A percentile compares a stretch with the other conserved stretches of the same genome.
phyloP scores from a whole-genome alignment of 2,329 filamentous ascomycete species.

The Phoma sp. region DNA sequence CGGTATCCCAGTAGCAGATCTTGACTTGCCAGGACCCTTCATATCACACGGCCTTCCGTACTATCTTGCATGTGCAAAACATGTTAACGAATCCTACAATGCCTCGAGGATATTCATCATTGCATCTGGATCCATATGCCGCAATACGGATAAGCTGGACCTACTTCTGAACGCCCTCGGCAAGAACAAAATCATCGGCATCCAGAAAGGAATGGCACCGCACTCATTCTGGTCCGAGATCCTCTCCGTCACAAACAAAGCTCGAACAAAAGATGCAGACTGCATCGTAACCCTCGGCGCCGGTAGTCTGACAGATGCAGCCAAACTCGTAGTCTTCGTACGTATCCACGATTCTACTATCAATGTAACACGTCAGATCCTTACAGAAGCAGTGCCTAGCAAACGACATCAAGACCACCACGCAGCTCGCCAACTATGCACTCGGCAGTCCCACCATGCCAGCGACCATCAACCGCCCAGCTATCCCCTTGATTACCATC shows the following conservation, averaged over 20 bases:
- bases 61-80: slow-evolving; percentile 53
- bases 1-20: slow-evolving; percentile 14
- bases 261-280: slow-evolving; percentile 52
- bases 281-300: slow-evolving; percentile 63
- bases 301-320: slow-evolving; percentile 64
- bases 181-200: slow-evolving; percentile 52
- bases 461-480: slow-evolving; percentile 19
- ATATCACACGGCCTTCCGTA: slow-evolving; percentile 60
- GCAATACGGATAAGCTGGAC: slow-evolving; percentile 56
- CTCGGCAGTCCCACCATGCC: slow-evolving; percentile 9
- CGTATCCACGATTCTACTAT: not conserved
- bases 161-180: slow-evolving; percentile 53
- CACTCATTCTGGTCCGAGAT: slow-evolving; percentile 64
- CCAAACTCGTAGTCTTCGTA: slow-evolving; percentile 60
- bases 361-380: not conserved
- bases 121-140: slow-evolving; percentile 58
- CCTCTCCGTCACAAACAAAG: slow-evolving; percentile 56
- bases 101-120: slow-evolving; percentile 60
- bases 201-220: slow-evolving; percentile 59
- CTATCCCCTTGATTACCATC: slow-evolving; percentile 50
- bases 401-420: slow-evolving; percentile 48
- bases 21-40: slow-evolving; percentile 43
- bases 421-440: slow-evolving; percentile 14
- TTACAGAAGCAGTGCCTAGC: slow-evolving; percentile 51
- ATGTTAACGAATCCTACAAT: slow-evolving; percentile 55